Conservation (phyloP, 441 rosid genomes). For the Croton laevigatus region DNA sequence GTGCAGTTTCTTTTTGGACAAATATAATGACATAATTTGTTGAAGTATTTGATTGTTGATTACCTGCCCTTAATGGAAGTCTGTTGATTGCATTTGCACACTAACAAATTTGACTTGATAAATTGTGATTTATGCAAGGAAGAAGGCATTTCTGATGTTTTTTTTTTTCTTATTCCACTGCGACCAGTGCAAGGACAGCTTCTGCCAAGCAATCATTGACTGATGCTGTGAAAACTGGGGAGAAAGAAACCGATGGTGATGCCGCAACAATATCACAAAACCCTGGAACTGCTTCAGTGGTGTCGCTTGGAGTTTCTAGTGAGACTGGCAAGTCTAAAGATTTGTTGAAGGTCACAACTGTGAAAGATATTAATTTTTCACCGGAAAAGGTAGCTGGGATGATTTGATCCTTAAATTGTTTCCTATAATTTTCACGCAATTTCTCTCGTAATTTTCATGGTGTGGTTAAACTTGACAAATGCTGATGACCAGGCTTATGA, state of each 20-base stretch:
- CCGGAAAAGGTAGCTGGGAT: constrained; percentile 43
- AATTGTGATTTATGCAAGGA: neutral
- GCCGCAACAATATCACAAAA: constrained; percentile 25
- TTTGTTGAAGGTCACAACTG: constrained; percentile 34
- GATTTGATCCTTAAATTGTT: constrained; percentile 11
- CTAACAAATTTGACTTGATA: neutral
- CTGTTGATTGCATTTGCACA: too few species aligned
- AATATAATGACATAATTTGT: neutral
- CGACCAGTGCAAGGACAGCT: constrained; percentile 40
- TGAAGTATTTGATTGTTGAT: neutral
- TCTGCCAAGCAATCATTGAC: constrained; percentile 40
- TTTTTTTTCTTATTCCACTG: constrained; percentile 5
- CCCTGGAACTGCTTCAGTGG: constrained; percentile 28
- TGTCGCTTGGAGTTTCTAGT: constrained; percentile 25
- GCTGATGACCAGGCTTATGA: constrained; percentile 34
- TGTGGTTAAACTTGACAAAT: constrained; percentile 41
- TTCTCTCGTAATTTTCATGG: constrained; percentile 8
- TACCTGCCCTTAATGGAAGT: constrained; percentile 16
- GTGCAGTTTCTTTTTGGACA: neutral
- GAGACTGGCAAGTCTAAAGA: constrained; percentile 37
- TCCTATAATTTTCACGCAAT: neutral
- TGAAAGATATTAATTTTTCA: constrained; percentile 32
- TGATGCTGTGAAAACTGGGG: constrained; percentile 27
- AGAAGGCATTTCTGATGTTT: neutral
- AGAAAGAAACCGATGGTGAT: constrained; percentile 32